Percentiles rank a stretch among this genome's conserved stretches.
These are phyloP conservation scores for Jackrogersella minutella DNA, from an alignment of 495 filamentous ascomycete species.

Conservation along the genomic window DNA sequence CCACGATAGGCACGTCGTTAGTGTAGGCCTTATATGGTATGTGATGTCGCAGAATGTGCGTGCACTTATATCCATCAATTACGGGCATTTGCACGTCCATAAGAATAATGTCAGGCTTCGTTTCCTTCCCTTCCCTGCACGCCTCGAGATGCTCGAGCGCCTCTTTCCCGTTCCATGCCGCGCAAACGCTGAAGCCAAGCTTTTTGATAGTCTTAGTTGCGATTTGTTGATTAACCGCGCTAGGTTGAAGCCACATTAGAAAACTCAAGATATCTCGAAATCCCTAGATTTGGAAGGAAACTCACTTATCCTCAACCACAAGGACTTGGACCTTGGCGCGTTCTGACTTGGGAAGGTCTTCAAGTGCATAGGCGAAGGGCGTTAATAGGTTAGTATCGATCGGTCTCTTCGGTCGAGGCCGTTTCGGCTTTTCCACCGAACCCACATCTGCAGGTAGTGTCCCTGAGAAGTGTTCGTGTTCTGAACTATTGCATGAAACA, in stretches of 20 bases:
- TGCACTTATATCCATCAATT: conserved; percentile 80
- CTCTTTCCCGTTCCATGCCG: conserved; percentile 78
- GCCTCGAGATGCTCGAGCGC: conserved; percentile 70
- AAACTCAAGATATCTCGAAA: conserved; percentile 9
- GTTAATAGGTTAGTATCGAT: conserved; percentile 42
- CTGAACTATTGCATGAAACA: conserved; percentile 65
- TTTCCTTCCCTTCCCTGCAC: conserved; percentile 47
- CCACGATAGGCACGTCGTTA: conserved; percentile 72
- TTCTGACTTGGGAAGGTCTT: conserved; percentile 54
- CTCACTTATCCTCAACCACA: conserved; percentile 82
- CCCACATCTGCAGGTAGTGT: conserved; percentile 43
- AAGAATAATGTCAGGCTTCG: conserved; percentile 76
- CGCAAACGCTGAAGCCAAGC: conserved; percentile 73
- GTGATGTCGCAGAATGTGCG: conserved; percentile 71
- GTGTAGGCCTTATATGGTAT: conserved; percentile 62
- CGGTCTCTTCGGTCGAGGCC: conserved; percentile 45
- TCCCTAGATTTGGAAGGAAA: not conserved
- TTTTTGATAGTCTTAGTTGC: conserved; percentile 77
- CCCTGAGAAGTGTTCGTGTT: conserved; percentile 52
- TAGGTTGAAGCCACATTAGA: conserved; percentile 38
- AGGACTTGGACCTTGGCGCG: conserved; percentile 67
- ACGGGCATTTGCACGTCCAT: conserved; percentile 92
- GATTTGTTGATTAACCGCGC: conserved; percentile 79
- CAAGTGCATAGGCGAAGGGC: conserved; percentile 36
- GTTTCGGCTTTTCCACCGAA: conserved; percentile 43